A percentile compares a stretch with the other conserved stretches of the same genome.
Conservation (phyloP, 139 green algal genomes). For the Marvania coccoides region DNA sequence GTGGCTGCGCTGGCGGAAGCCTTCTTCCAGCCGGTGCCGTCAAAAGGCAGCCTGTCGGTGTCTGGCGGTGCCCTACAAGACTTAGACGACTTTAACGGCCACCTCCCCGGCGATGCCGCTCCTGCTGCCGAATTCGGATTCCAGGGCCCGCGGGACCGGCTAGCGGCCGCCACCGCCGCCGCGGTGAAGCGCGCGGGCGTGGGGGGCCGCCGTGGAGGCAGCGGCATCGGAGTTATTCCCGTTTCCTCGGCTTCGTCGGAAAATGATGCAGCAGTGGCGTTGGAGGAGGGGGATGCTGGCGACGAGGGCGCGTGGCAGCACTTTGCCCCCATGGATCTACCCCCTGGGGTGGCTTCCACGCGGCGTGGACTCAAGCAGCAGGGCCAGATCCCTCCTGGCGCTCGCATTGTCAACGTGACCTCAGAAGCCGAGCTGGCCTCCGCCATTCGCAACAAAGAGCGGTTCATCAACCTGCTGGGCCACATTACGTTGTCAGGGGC, state of each 20-base stretch:
- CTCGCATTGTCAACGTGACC: conserved; percentile 1
- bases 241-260: too few species aligned
- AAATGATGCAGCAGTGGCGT: too few species aligned
- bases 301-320: too few species aligned
- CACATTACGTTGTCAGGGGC: conserved; percentile 15
- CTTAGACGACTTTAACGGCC: neutral
- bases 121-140: neutral
- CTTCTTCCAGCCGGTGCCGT: neutral
- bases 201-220: too few species aligned
- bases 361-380: neutral
- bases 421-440: conserved; percentile 12
- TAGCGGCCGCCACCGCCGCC: neutral
- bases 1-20: neutral
- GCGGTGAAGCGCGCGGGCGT: neutral
- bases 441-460: conserved; percentile 12
- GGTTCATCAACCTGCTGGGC: conserved; percentile 7
- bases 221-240: too few species aligned
- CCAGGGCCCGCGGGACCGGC: neutral
- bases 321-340: too few species aligned
- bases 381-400: neutral
- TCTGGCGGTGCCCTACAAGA: neutral
- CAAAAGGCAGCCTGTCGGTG: neutral
- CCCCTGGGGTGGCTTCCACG: neutral
- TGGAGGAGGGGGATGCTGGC: too few species aligned
- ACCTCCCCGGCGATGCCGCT: neutral